Percentiles rank a stretch among this genome's conserved stretches.
Conservation (phyloP, 2,329 filamentous ascomycete species). For the Xylaria sp. region DNA sequence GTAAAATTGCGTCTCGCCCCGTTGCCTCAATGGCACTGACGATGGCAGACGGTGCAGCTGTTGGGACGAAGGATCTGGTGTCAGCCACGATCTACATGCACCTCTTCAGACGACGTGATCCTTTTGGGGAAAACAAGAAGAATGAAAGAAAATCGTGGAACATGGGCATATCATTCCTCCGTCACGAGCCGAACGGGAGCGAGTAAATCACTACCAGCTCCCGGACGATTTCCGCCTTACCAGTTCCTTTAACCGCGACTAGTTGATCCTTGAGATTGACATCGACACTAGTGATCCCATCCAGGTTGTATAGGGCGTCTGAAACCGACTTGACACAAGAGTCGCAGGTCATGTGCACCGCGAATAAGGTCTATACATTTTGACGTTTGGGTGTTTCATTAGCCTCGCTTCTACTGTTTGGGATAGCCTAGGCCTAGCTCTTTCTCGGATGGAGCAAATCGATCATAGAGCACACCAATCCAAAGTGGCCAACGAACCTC, state of each 20-base stretch:
- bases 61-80: slow-evolving; percentile 30
- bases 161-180: neutral
- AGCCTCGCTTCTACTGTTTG: slow-evolving; percentile 34
- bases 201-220: slow-evolving; percentile 3
- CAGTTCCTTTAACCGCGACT: slow-evolving; percentile 85
- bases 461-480: neutral
- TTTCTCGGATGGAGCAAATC: neutral
- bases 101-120: slow-evolving; percentile 31
- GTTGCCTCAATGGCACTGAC: slow-evolving; percentile 89
- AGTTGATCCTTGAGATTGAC: slow-evolving; percentile 85
- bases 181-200: neutral
- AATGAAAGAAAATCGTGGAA: slow-evolving; percentile 1
- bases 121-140: slow-evolving; percentile 9
- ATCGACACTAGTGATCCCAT: slow-evolving; percentile 84
- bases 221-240: slow-evolving; percentile 53
- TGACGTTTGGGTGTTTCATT: slow-evolving; percentile 46
- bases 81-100: slow-evolving; percentile 41
- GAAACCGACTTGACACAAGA: slow-evolving; percentile 89
- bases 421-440: slow-evolving; percentile 1
- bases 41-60: slow-evolving; percentile 87
- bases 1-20: slow-evolving; percentile 91
- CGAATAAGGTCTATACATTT: slow-evolving; percentile 81
- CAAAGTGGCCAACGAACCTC: slow-evolving; percentile 46
- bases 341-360: slow-evolving; percentile 93
- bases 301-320: slow-evolving; percentile 77